These are phyloP conservation scores for Spergularia marina DNA, from an alignment of 148 eudicot genomes.

Conservation along the genomic window DNA sequence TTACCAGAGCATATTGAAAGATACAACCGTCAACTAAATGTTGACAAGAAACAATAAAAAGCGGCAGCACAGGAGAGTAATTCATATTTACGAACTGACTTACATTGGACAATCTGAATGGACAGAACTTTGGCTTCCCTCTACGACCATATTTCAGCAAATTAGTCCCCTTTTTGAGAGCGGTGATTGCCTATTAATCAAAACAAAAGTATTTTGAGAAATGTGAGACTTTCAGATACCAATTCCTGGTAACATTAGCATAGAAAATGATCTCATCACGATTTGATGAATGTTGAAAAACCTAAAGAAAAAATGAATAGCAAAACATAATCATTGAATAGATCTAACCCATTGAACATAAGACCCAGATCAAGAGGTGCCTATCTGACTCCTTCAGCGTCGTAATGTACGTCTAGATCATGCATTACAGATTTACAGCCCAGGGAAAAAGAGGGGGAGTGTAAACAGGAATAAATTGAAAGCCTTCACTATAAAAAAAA, in stretches of 20 bases:
- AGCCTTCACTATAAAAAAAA: too few species aligned
- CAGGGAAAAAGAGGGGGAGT: background rate
- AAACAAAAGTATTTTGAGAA: background rate
- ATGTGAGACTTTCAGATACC: background rate
- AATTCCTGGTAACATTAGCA: background rate
- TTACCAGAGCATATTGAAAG: background rate
- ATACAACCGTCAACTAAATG: background rate
- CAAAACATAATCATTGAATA: background rate
- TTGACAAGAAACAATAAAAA: background rate
- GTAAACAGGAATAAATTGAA: background rate
- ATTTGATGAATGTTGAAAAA: background rate
- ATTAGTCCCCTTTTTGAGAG: constrained; percentile 46
- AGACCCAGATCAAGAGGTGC: background rate
- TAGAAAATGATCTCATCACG: background rate
- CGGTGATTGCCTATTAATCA: constrained; percentile 37
- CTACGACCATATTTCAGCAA: constrained; percentile 51
- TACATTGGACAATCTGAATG: constrained; percentile 48
- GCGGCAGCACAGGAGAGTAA: background rate
- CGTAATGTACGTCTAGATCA: background rate
- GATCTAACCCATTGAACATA: background rate
- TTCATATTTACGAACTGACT: constrained; percentile 22
- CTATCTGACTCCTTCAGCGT: background rate
- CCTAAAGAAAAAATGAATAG: background rate
- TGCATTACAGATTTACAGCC: background rate
- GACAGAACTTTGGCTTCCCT: constrained; percentile 56